Percentiles rank a stretch among this genome's conserved stretches.
phyloP scores from a whole-genome alignment of 306 rosid genomes.

The Castanospermum australe region DNA sequence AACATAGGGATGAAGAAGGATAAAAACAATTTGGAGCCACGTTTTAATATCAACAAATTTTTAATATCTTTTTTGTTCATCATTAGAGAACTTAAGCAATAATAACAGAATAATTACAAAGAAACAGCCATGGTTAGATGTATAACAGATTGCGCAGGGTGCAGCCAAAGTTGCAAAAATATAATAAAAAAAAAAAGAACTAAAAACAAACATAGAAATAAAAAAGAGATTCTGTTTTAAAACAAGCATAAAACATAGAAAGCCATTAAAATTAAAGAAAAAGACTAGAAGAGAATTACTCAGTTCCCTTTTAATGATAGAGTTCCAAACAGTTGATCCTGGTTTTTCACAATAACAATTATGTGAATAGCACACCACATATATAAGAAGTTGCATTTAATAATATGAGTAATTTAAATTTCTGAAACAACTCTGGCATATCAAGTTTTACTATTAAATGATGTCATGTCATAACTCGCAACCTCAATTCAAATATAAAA shows the following conservation, averaged over 20 bases:
- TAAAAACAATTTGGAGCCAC: neutral
- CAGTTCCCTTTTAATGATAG: neutral
- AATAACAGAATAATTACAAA: neutral
- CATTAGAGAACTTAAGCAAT: neutral
- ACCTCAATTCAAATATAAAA: conserved; percentile 1
- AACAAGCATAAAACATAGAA: neutral
- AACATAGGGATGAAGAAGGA: neutral
- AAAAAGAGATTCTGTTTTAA: neutral
- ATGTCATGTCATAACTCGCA: conserved; percentile 3
- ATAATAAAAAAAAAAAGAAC: neutral
- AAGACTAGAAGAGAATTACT: neutral
- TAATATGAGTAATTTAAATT: neutral
- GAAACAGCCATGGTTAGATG: neutral
- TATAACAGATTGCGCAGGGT: neutral
- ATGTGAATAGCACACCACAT: neutral
- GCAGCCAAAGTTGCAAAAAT: neutral
- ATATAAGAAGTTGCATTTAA: neutral
- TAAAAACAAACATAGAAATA: neutral
- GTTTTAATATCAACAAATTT: neutral
- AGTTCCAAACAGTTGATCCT: neutral
- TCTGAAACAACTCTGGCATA: neutral
- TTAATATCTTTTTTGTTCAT: neutral
- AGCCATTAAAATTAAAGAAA: neutral
- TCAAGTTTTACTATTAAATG: neutral
- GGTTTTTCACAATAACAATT: neutral